Evolutionary conservation across 164 flowering plant species (phyloP).

Genomic region (Hamamelis virginiana): DNA sequence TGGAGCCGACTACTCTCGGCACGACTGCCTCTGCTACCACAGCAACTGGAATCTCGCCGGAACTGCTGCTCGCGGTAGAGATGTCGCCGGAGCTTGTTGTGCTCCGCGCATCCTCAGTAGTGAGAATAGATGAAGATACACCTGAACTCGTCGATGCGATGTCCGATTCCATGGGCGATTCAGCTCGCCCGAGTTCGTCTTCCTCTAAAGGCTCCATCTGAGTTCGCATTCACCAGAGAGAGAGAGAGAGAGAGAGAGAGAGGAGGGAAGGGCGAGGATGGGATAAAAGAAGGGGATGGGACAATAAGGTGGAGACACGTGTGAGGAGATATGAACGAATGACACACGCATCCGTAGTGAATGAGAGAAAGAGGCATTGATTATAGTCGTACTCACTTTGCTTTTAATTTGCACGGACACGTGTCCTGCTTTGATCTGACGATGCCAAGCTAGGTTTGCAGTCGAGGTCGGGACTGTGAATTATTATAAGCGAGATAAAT

Average conservation of each 20-base stretch:
- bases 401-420: constrained; percentile 16
- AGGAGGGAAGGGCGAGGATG: background rate
- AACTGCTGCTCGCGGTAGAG: constrained; percentile 36
- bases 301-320: constrained; percentile 28
- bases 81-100: constrained; percentile 26
- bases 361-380: background rate
- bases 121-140: constrained; percentile 18
- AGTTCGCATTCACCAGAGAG: constrained; percentile 1
- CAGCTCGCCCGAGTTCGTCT: constrained; percentile 27
- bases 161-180: constrained; percentile 18
- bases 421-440: constrained; percentile 9
- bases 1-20: background rate
- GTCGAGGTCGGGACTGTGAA: background rate
- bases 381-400: constrained; percentile 13
- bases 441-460: background rate
- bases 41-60: constrained; percentile 41
- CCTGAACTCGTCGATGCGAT: constrained; percentile 24
- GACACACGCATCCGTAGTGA: constrained; percentile 18
- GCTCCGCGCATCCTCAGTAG: constrained; percentile 15
- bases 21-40: constrained; percentile 18
- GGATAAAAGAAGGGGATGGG: constrained; percentile 1
- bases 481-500: background rate
- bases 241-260: background rate
- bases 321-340: constrained; percentile 11
- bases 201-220: constrained; percentile 14